phyloP scores from a whole-genome alignment of 306 rosid genomes.

The Lupinus albus region DNA sequence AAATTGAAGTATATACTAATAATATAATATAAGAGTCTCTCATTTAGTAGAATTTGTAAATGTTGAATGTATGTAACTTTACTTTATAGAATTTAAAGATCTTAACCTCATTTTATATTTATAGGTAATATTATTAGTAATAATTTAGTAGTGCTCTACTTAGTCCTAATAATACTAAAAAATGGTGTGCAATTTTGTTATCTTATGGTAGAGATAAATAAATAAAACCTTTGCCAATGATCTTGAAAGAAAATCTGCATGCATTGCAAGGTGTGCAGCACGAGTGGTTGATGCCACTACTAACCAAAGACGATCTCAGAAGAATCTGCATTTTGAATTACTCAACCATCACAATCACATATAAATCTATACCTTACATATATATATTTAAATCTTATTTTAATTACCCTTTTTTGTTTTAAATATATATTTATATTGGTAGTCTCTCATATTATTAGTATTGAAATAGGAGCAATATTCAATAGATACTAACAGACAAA shows the following conservation, averaged over 20 bases:
- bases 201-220: neutral
- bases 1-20: no score
- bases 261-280: neutral
- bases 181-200: neutral
- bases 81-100: no score
- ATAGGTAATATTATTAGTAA: no score
- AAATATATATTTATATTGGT: neutral
- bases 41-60: no score
- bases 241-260: neutral
- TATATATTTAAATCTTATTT: neutral
- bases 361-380: no score
- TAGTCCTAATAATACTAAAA: neutral
- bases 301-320: neutral
- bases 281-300: neutral
- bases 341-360: neutral
- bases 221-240: neutral
- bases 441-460: neutral
- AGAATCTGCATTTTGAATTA: neutral
- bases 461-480: neutral
- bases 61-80: no score
- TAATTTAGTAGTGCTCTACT: no score
- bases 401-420: neutral
- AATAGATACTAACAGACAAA: neutral
- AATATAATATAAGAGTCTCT: no score
- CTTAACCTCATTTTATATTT: no score